Conservation (phyloP, 2,329 filamentous ascomycete genomes). For the Fusarium pilosicola region DNA sequence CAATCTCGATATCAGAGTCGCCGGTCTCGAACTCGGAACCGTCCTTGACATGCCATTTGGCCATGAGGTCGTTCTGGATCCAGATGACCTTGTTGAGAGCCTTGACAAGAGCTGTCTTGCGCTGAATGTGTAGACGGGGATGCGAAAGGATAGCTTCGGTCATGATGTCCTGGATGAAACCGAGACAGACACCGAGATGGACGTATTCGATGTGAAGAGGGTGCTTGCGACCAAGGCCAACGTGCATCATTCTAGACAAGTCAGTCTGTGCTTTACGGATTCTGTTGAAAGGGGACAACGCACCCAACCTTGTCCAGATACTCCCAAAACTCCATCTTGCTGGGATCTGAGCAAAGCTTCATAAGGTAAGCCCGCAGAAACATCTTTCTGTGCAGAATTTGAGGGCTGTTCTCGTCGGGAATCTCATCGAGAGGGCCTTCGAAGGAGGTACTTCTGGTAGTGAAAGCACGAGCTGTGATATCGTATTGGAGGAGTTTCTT, state of each 20-base stretch:
- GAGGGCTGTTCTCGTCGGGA: conserved; percentile 74
- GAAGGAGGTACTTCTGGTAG: conserved; percentile 69
- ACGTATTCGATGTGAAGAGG: conserved; percentile 84
- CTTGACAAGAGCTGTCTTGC: conserved; percentile 78
- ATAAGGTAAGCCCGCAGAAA: conserved; percentile 80
- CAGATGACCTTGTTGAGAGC: conserved; percentile 84
- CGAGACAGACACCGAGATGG: conserved; percentile 77
- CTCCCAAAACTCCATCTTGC: conserved; percentile 81
- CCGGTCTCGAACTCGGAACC: conserved; percentile 67
- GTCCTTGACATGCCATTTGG: conserved; percentile 81
- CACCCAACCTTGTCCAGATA: conserved; percentile 85
- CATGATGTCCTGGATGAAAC: conserved; percentile 81
- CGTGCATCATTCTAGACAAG: conserved; percentile 74
- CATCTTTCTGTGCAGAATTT: conserved; percentile 81
- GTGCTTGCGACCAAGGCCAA: conserved; percentile 76
- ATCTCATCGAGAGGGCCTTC: conserved; percentile 73
- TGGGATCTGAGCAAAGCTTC: conserved; percentile 79
- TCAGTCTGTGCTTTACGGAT: not conserved
- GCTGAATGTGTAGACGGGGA: conserved; percentile 71
- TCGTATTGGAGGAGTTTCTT: conserved; percentile 83
- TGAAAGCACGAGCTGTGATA: conserved; percentile 82
- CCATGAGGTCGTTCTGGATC: conserved; percentile 89
- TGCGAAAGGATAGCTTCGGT: conserved; percentile 80
- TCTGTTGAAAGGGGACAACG: conserved; percentile 44
- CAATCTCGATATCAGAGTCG: conserved; percentile 60